These are phyloP conservation scores for Dothideomycetes sp. DNA, from an alignment of 2,329 filamentous ascomycete species.

Conservation along the genomic window DNA sequence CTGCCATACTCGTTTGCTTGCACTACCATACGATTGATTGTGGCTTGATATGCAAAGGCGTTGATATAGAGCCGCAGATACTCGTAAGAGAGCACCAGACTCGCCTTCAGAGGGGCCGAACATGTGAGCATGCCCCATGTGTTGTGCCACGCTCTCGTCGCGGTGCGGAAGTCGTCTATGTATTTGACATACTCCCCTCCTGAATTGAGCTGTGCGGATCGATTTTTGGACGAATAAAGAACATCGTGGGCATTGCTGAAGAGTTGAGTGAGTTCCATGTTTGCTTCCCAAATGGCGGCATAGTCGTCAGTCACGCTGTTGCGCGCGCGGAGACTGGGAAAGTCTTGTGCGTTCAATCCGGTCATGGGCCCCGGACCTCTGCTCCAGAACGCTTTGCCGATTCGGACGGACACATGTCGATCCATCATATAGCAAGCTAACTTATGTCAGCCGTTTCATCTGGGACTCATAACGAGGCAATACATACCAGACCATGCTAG, in stretches of 20 bases:
- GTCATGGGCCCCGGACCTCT: slow-evolving; percentile 22
- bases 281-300: slow-evolving; percentile 22
- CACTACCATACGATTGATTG: slow-evolving; percentile 17
- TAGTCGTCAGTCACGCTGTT: slow-evolving; percentile 18
- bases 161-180: slow-evolving; percentile 22
- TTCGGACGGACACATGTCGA: slow-evolving; percentile 21
- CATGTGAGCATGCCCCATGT: slow-evolving; percentile 20
- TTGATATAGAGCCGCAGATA: slow-evolving; percentile 56
- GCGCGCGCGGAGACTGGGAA: slow-evolving; percentile 18
- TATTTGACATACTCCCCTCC: slow-evolving; percentile 25
- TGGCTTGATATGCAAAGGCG: slow-evolving; percentile 51
- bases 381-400: slow-evolving; percentile 24
- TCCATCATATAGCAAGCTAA: slow-evolving; percentile 23
- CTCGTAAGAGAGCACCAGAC: slow-evolving; percentile 51
- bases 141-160: slow-evolving; percentile 21
- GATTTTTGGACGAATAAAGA: slow-evolving; percentile 21
- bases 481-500: slow-evolving; percentile 17
- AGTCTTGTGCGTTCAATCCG: slow-evolving; percentile 19
- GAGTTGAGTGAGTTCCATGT: slow-evolving; percentile 22
- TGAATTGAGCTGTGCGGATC: slow-evolving; percentile 21
- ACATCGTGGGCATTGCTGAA: slow-evolving; percentile 25
- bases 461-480: too few species aligned
- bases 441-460: too few species aligned
- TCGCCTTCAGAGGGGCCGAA: slow-evolving; percentile 37
- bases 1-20: slow-evolving; percentile 29